A percentile compares a stretch with the other conserved stretches of the same genome.
These are phyloP conservation scores for Ganoderma lingzhi DNA, from an alignment of 1,284 basidiomycete species.

Conservation along the genomic window DNA sequence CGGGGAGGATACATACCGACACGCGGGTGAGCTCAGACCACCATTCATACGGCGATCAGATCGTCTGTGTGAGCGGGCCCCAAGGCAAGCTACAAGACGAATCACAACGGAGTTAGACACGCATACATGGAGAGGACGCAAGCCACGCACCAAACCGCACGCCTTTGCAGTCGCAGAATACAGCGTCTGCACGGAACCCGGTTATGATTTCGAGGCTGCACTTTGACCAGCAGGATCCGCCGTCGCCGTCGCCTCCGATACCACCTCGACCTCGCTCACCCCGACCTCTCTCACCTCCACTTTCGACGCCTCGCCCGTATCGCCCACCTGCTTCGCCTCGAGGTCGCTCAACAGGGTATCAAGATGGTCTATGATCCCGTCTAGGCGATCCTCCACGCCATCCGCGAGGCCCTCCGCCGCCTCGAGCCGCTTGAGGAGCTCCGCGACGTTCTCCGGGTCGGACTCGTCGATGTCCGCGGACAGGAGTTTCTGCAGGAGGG, in stretches of 20 bases:
- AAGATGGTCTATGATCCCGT: slow-evolving; percentile 62
- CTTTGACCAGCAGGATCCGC: background rate
- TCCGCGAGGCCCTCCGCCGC: slow-evolving; percentile 61
- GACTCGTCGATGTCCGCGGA: slow-evolving; percentile 43
- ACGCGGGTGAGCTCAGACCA: background rate
- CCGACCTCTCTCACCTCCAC: background rate
- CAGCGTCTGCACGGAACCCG: too few relatives aligned
- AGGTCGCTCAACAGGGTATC: slow-evolving; percentile 60
- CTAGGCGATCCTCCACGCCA: slow-evolving; percentile 64
- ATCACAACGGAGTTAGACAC: background rate
- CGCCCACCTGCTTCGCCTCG: slow-evolving; percentile 35
- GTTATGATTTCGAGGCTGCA: background rate
- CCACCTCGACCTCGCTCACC: background rate
- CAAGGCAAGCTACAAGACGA: too few relatives aligned
- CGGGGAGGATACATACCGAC: background rate
- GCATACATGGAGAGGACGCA: background rate
- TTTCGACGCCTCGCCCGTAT: background rate
- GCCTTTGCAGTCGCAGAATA: background rate
- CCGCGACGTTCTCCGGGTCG: slow-evolving; percentile 44
- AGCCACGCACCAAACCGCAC: background rate
- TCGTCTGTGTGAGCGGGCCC: too few relatives aligned
- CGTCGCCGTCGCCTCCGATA: background rate
- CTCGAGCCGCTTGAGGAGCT: slow-evolving; percentile 58
- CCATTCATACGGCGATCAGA: too few relatives aligned
- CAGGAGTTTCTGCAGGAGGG: slow-evolving; percentile 46